A percentile compares a stretch with the other conserved stretches of the same genome.
Conservation (phyloP, 2,329 filamentous ascomycete genomes). For the Drechslerella dactyloides region DNA sequence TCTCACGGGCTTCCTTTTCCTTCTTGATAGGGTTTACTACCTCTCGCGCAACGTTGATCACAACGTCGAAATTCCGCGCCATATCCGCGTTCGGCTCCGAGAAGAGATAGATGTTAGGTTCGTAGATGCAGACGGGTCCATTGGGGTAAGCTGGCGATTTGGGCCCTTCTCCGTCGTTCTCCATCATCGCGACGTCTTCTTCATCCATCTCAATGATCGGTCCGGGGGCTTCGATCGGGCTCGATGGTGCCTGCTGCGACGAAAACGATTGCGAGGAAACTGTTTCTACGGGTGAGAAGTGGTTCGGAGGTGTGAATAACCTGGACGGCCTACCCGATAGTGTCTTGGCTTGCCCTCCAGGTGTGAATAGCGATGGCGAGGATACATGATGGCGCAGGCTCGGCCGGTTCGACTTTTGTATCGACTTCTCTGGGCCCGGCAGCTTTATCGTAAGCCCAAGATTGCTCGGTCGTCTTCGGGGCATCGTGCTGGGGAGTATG, state of each 20-base stretch:
- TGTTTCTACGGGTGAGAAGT: conserved; percentile 59
- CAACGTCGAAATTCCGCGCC: conserved; percentile 77
- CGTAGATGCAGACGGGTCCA: conserved; percentile 81
- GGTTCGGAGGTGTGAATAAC: conserved; percentile 65
- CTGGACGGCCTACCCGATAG: conserved; percentile 57
- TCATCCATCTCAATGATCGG: conserved; percentile 63
- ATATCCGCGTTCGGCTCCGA: conserved; percentile 79
- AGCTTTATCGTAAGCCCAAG: conserved; percentile 77
- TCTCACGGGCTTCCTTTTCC: conserved; percentile 56
- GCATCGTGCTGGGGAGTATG: conserved; percentile 74
- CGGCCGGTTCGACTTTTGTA: conserved; percentile 54
- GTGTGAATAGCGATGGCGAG: conserved; percentile 71
- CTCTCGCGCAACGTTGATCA: conserved; percentile 84
- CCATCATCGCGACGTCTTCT: conserved; percentile 70
- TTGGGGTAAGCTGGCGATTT: conserved; percentile 83
- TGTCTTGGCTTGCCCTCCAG: conserved; percentile 59
- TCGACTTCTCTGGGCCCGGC: conserved; percentile 62
- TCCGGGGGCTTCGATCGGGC: conserved; percentile 62
- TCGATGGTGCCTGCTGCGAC: conserved; percentile 59
- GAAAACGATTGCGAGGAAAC: conserved; percentile 56
- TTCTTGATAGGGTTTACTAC: conserved; percentile 74
- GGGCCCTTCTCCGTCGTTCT: conserved; percentile 74
- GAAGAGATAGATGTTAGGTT: conserved; percentile 77
- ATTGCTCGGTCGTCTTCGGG: conserved; percentile 73
- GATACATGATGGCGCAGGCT: conserved; percentile 69